Percentiles rank a stretch among this genome's conserved stretches.
These are phyloP conservation scores for Dentipellis sp. DNA, from an alignment of 768 basidiomycete genomes.

Conservation along the genomic window DNA sequence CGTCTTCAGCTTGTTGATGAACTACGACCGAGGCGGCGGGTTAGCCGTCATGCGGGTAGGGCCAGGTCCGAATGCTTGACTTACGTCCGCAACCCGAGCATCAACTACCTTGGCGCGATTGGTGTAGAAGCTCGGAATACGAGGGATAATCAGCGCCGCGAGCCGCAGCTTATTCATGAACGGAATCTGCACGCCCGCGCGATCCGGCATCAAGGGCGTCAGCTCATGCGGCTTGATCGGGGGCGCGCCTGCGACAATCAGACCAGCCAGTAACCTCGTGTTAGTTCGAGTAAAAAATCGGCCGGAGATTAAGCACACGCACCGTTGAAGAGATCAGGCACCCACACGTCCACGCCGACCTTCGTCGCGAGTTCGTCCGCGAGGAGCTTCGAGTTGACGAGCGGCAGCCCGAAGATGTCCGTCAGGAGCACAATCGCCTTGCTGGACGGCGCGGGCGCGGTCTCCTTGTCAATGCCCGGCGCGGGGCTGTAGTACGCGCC, in stretches of 20 bases:
- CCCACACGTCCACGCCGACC: conserved; percentile 51
- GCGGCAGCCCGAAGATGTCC: conserved; percentile 45
- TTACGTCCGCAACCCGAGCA: conserved; percentile 18
- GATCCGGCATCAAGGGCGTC: conserved; percentile 21
- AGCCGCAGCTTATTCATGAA: conserved; percentile 15
- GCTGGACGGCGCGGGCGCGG: conserved; percentile 12
- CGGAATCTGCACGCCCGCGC: conserved; percentile 18
- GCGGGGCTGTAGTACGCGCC: conserved; percentile 37
- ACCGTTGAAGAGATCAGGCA: conserved; percentile 55
- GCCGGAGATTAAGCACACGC: conserved; percentile 3
- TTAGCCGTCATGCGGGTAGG: not conserved
- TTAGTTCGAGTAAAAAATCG: not conserved
- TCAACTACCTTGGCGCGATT: conserved; percentile 22
- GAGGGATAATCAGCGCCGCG: conserved; percentile 13
- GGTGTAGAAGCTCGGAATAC: conserved; percentile 14
- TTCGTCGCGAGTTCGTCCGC: conserved; percentile 42
- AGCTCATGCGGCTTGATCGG: conserved; percentile 18
- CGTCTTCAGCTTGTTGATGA: conserved; percentile 27
- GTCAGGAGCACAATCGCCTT: conserved; percentile 44
- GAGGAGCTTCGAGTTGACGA: conserved; percentile 45
- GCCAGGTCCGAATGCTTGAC: not conserved
- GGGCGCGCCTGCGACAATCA: conserved; percentile 20
- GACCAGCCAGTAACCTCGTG: not conserved
- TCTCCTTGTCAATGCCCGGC: conserved; percentile 6
- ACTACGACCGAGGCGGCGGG: conserved; percentile 16